phyloP scores from a whole-genome alignment of 2,329 filamentous ascomycete species.

The Didymella exigua region DNA sequence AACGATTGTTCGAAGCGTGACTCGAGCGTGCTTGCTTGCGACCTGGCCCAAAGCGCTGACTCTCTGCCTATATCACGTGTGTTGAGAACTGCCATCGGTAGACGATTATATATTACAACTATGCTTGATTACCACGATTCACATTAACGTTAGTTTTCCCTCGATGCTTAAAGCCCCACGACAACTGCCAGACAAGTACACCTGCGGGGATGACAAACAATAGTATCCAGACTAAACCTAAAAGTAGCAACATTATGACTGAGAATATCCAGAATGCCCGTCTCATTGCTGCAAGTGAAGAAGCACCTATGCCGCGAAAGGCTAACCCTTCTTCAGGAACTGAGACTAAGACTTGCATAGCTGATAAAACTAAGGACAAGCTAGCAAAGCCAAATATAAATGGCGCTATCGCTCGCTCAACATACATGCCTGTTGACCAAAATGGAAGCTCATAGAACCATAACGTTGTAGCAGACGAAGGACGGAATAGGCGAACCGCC shows the following conservation, averaged over 20 bases:
- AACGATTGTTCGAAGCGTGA: no score
- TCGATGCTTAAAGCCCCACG: conserved; percentile 3
- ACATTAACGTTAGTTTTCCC: no score
- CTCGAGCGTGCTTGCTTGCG: no score
- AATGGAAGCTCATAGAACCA: background rate
- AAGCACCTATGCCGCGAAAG: background rate
- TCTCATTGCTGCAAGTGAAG: conserved; percentile 4
- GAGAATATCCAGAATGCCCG: conserved; percentile 15
- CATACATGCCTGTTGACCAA: conserved; percentile 1
- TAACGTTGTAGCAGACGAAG: background rate
- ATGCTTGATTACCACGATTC: no score
- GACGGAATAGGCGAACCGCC: conserved; percentile 15
- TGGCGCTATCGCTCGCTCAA: conserved; percentile 5
- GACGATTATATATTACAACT: no score
- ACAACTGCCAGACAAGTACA: conserved; percentile 11
- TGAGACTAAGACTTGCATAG: conserved; percentile 16
- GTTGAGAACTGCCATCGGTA: no score
- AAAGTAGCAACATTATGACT: conserved; percentile 14
- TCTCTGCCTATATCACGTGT: no score
- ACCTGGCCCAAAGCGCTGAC: no score
- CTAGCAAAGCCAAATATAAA: conserved; percentile 15
- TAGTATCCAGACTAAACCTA: conserved; percentile 9
- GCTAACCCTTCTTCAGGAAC: conserved; percentile 7
- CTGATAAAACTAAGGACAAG: conserved; percentile 12
- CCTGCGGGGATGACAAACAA: conserved; percentile 4